phyloP scores from a whole-genome alignment of 2,329 filamentous ascomycete species.

The Purpureocillium takamizusanense region DNA sequence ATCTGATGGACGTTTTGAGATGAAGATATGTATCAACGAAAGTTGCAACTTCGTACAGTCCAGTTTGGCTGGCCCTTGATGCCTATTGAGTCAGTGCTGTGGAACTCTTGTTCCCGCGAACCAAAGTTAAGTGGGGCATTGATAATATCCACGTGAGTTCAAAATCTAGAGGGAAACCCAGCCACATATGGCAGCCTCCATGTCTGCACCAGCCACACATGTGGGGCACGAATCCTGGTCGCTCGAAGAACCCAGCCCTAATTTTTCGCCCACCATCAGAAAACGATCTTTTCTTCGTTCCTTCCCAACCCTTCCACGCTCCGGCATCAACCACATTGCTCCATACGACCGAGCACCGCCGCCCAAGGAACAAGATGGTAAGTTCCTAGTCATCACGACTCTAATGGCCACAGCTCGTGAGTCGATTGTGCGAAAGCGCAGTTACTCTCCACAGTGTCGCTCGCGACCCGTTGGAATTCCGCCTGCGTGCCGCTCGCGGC shows the following conservation, averaged over 20 bases:
- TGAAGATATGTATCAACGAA: too few relatives aligned
- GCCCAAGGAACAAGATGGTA: constrained; percentile 32
- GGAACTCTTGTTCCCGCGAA: too few relatives aligned
- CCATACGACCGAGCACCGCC: constrained; percentile 24
- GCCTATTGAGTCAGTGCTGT: too few relatives aligned
- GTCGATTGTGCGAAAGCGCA: constrained; percentile 22
- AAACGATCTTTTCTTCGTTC: constrained; percentile 16
- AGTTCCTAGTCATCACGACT: constrained; percentile 25
- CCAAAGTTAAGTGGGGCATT: too few relatives aligned
- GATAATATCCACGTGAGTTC: constrained; percentile 6
- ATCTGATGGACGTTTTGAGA: too few relatives aligned
- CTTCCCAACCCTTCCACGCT: constrained; percentile 15
- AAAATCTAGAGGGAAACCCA: too few relatives aligned
- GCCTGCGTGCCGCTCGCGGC: constrained; percentile 16
- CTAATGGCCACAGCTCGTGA: constrained; percentile 29
- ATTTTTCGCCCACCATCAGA: constrained; percentile 24
- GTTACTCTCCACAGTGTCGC: constrained; percentile 16
- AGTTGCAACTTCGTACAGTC: too few relatives aligned
- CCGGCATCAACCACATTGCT: constrained; percentile 23
- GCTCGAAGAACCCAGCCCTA: constrained; percentile 23
- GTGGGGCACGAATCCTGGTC: constrained; percentile 9
- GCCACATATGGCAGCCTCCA: too few relatives aligned
- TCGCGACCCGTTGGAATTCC: constrained; percentile 24
- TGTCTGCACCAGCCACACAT: constrained; percentile 7
- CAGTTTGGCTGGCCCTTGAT: too few relatives aligned